phyloP scores from a whole-genome alignment of 805 yeast species.

The Yarrowia deformans region DNA sequence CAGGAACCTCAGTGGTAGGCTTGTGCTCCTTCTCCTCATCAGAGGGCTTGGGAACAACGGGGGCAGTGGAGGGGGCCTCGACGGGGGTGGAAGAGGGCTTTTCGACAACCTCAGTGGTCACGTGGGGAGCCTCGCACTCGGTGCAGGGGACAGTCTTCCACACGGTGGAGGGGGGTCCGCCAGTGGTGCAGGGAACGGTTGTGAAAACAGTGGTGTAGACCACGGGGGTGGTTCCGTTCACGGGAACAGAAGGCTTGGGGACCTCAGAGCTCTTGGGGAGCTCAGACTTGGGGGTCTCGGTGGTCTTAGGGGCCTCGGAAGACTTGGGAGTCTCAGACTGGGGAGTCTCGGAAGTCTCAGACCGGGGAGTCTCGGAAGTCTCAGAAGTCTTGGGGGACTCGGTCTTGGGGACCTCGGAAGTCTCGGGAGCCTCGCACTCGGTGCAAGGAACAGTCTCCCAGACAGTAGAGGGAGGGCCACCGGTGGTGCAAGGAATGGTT shows the following conservation, averaged over 20 bases:
- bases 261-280: background rate
- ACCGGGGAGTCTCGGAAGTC: background rate
- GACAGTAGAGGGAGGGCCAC: conserved; percentile 10
- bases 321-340: too few species aligned
- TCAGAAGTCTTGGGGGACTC: conserved; percentile 15
- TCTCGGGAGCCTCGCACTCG: background rate
- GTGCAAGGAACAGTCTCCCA: conserved; percentile 23
- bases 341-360: too few species aligned
- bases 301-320: conserved; percentile 7
- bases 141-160: conserved; percentile 24
- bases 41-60: background rate
- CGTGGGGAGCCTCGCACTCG: conserved; percentile 20
- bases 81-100: background rate
- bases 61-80: too few species aligned
- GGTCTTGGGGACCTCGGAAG: conserved; percentile 21
- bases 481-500: conserved; percentile 22
- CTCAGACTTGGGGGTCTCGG: conserved; percentile 3
- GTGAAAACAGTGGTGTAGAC: conserved; percentile 18
- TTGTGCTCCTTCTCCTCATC: background rate
- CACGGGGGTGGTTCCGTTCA: conserved; percentile 11
- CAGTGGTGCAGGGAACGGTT: conserved; percentile 31
- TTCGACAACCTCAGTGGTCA: conserved; percentile 6
- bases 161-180: conserved; percentile 30
- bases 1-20: background rate
- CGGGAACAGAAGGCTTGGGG: conserved; percentile 1